Evolutionary conservation across 768 basidiomycete species (phyloP).

Genomic region (Tricholomella constricta): DNA sequence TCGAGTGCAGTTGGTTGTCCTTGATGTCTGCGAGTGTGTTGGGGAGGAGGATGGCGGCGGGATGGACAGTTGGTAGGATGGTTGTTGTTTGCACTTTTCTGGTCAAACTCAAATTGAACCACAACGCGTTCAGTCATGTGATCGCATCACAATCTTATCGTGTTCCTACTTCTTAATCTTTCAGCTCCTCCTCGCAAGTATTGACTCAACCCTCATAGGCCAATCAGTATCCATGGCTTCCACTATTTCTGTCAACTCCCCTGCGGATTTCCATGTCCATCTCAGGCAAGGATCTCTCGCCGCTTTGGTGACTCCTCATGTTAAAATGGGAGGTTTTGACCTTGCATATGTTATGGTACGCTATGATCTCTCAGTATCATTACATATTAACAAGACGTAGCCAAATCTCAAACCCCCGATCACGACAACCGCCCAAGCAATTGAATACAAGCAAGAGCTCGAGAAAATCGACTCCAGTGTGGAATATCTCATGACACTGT

Average conservation of each 20-base stretch:
- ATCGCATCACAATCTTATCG: slow-evolving; percentile 17
- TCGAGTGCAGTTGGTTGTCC: slow-evolving; percentile 5
- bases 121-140: slow-evolving; percentile 34
- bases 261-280: slow-evolving; percentile 96
- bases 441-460: slow-evolving; percentile 78
- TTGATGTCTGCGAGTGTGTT: not conserved
- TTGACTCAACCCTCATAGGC: not conserved
- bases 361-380: slow-evolving; percentile 1
- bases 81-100: slow-evolving; percentile 12
- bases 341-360: slow-evolving; percentile 96
- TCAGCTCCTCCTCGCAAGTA: not conserved
- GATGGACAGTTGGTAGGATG: slow-evolving; percentile 7
- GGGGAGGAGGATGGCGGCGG: slow-evolving; percentile 4
- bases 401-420: slow-evolving; percentile 93
- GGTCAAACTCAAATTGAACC: slow-evolving; percentile 18
- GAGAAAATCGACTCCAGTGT: slow-evolving; percentile 73
- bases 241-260: slow-evolving; percentile 52
- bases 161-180: not conserved
- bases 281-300: slow-evolving; percentile 86
- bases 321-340: slow-evolving; percentile 84
- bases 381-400: slow-evolving; percentile 40
- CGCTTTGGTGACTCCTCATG: slow-evolving; percentile 85
- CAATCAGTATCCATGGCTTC: slow-evolving; percentile 28
- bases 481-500: slow-evolving; percentile 94
- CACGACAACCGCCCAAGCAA: slow-evolving; percentile 75